Conservation (phyloP, 2,329 filamentous ascomycete genomes). For the Nannizziopsis arthrosporioides region DNA sequence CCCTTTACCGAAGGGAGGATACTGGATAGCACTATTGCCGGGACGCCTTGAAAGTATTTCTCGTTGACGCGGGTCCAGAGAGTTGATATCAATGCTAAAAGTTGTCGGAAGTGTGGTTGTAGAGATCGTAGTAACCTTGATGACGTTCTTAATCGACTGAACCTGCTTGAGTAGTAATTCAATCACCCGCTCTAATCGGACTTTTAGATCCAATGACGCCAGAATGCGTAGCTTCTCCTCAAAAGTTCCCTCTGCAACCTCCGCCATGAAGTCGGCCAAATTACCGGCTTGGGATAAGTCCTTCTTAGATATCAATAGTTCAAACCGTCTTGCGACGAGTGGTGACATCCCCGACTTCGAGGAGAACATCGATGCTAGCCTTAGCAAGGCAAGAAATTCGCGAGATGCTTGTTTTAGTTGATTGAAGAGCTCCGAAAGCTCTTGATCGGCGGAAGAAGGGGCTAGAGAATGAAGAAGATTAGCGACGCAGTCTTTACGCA, state of each 20-base stretch:
- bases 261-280: conserved; percentile 93
- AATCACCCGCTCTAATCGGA: conserved; percentile 68
- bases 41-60: conserved; percentile 34
- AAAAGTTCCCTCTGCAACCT: conserved; percentile 73
- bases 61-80: conserved; percentile 38
- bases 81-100: conserved; percentile 46
- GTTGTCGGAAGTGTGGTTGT: conserved; percentile 52
- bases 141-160: conserved; percentile 69
- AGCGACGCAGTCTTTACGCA: neutral
- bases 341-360: conserved; percentile 62
- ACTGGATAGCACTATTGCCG: conserved; percentile 22
- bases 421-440: conserved; percentile 59
- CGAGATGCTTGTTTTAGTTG: conserved; percentile 73
- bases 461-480: conserved; percentile 17
- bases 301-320: conserved; percentile 76
- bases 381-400: conserved; percentile 72
- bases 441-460: conserved; percentile 44
- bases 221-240: conserved; percentile 86
- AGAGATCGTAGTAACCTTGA: conserved; percentile 70
- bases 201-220: conserved; percentile 65
- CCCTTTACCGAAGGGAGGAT: conserved; percentile 30
- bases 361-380: conserved; percentile 73
- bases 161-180: conserved; percentile 76
- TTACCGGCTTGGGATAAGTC: conserved; percentile 69
- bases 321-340: conserved; percentile 71